These are phyloP conservation scores for Schizophyllum commune DNA, from an alignment of 1,284 basidiomycete species.

Conservation along the genomic window DNA sequence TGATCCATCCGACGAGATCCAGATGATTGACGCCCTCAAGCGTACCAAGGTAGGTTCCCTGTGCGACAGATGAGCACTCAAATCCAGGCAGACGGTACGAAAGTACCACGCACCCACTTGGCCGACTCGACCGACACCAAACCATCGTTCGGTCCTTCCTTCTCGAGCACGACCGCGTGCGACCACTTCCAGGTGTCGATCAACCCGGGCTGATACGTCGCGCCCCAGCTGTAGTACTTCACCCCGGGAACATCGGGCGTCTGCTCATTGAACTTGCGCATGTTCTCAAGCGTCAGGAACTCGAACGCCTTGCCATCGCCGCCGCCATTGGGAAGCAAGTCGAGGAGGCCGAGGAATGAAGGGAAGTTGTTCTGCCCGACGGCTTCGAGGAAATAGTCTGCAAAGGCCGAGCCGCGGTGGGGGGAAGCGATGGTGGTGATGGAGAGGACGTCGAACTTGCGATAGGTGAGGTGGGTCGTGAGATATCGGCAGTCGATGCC, in stretches of 20 bases:
- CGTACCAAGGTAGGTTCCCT: slow-evolving; percentile 83
- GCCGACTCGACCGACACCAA: slow-evolving; percentile 80
- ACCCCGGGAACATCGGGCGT: slow-evolving; percentile 74
- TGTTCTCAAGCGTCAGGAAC: slow-evolving; percentile 77
- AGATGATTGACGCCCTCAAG: slow-evolving; percentile 88
- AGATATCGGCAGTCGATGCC: slow-evolving; percentile 91
- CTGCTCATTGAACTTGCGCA: slow-evolving; percentile 83
- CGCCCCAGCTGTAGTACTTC: slow-evolving; percentile 91
- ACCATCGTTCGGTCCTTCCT: slow-evolving; percentile 91
- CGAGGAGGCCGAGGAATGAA: slow-evolving; percentile 59
- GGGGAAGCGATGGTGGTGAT: slow-evolving; percentile 93
- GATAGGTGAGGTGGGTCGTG: slow-evolving; percentile 58
- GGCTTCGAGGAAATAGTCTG: slow-evolving; percentile 84
- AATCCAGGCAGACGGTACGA: background rate
- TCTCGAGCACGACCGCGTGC: slow-evolving; percentile 77
- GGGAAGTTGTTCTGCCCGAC: slow-evolving; percentile 63
- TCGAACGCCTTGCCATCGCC: slow-evolving; percentile 91
- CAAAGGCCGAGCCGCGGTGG: slow-evolving; percentile 89
- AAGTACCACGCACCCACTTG: slow-evolving; percentile 54
- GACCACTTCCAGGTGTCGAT: slow-evolving; percentile 72
- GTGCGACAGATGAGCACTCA: slow-evolving; percentile 3
- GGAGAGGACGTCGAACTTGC: slow-evolving; percentile 66
- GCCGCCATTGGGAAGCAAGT: slow-evolving; percentile 78
- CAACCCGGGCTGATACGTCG: slow-evolving; percentile 79
- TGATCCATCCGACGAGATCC: slow-evolving; percentile 83